Conservation (phyloP, 2,329 filamentous ascomycete genomes). For the Thielaviopsis euricoi region DNA sequence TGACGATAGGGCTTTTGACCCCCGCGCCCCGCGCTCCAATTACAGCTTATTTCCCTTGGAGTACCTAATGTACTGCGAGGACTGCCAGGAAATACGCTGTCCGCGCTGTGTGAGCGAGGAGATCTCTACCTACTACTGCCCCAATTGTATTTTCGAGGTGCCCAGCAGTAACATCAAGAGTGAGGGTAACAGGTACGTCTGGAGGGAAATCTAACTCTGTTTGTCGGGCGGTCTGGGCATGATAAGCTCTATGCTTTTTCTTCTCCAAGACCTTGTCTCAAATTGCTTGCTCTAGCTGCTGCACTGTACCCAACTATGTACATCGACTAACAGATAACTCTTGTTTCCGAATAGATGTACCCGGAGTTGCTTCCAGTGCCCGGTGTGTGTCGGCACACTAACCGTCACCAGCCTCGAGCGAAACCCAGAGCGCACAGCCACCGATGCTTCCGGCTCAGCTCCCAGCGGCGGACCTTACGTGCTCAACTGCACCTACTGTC, state of each 20-base stretch:
- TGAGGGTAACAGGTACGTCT: conserved; percentile 71
- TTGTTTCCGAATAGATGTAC: conserved; percentile 47
- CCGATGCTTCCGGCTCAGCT: conserved; percentile 22
- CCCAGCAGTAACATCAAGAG: conserved; percentile 82
- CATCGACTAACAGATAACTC: no score
- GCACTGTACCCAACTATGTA: no score
- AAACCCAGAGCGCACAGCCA: conserved; percentile 26
- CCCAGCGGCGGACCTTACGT: conserved; percentile 45
- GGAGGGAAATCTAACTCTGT: no score
- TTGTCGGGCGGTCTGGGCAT: no score
- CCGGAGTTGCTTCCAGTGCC: conserved; percentile 89
- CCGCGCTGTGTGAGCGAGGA: conserved; percentile 84
- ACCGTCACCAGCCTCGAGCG: conserved; percentile 55
- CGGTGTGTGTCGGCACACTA: conserved; percentile 60
- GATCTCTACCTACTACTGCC: conserved; percentile 89
- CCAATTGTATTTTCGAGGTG: conserved; percentile 88
- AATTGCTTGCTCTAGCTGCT: no score
- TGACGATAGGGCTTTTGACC: conserved; percentile 71
- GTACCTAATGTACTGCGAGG: conserved; percentile 88
- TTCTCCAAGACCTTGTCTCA: not conserved
- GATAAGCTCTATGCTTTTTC: no score
- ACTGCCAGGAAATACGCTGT: conserved; percentile 92
- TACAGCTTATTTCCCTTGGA: conserved; percentile 89
- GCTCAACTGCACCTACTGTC: conserved; percentile 76
- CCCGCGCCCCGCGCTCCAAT: conserved; percentile 66